Conservation (phyloP, 768 basidiomycete genomes). For the Lepiota venenata region DNA sequence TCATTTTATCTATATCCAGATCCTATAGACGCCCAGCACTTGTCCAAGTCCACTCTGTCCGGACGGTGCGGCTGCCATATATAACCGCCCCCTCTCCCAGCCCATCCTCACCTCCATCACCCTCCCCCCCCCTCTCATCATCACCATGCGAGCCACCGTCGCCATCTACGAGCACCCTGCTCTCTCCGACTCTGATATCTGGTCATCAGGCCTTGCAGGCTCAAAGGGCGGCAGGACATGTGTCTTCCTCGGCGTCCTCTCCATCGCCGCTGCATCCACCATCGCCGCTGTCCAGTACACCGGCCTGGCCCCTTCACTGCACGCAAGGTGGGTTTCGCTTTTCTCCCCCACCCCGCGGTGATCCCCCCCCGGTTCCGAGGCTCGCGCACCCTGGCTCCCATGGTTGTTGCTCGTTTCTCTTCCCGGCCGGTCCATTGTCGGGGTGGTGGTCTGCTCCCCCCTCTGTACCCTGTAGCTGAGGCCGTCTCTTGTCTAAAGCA, state of each 20-base stretch:
- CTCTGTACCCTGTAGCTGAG: too few relatives aligned
- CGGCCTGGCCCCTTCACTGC: constrained; percentile 18
- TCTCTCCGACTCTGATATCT: constrained; percentile 36
- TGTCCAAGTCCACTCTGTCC: background rate
- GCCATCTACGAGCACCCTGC: constrained; percentile 36
- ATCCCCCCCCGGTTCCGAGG: background rate
- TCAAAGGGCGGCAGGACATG: constrained; percentile 17
- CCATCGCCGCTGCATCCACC: constrained; percentile 27
- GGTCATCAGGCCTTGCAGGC: constrained; percentile 27
- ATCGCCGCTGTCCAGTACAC: constrained; percentile 30
- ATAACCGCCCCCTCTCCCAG: background rate
- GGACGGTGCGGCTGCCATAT: background rate
- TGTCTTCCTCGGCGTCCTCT: constrained; percentile 29
- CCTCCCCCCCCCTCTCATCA: background rate
- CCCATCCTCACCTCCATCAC: background rate
- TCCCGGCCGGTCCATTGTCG: too few relatives aligned
- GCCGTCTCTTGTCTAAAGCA: too few relatives aligned
- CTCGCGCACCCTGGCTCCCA: too few relatives aligned
- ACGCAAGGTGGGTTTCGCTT: constrained; percentile 24
- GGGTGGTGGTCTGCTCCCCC: too few relatives aligned
- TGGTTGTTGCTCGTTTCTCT: background rate
- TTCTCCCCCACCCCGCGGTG: constrained; percentile 8
- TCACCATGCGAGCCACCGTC: constrained; percentile 33
- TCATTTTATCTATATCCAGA: constrained; percentile 9
- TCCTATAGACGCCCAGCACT: constrained; percentile 1